Base-by-base conservation (phyloP, 441 rosid genomes). In the Pelargonium myrrhifolium region DNA sequence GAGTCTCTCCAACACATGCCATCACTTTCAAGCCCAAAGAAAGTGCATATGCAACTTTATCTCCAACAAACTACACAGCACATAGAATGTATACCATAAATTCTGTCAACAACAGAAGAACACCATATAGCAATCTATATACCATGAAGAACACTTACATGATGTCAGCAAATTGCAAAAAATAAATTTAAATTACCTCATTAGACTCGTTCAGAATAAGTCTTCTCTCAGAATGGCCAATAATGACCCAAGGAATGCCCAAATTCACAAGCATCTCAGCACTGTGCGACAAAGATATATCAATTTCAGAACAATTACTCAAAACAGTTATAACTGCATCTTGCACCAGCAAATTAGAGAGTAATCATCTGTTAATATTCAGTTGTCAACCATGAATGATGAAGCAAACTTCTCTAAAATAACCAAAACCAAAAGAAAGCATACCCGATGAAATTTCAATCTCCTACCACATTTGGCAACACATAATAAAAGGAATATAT, bases 1-100 rank as follows among this genome's bases (percentile, higher is more conserved):
- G 89, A 28, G 89, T 87, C 82, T 87, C 93, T 24, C 93, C 93
- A 28, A 87, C 84, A 75, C 93, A 87, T 69, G 90, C 93, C 68
- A 87, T 86, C 40, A 87, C 93, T 75, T 82, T 86, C 79, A 87
- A 71, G 70, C 93, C 93, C 78, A 80, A 81, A 73, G 85, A 58
- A 63, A 87, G 93, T 8, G 93, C 93, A 77, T 87, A 87, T 64
- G 85, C 87, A 77, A 84, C 88, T 80, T 87, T 87, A 37, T 87
- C 87, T 53, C 80, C 90, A 2, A 87, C 89, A 9, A 85, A 81
- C 93, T 87, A 75, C 22, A 53, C 17, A 53, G 14, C 76, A 35
- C 11, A 73, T n/a, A n/a, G 62, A 71, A 51, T 39, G 43, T 18
- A 73, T 12, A 60, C n/a, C 69, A 45, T 35, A 70, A 22, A 71